Base-by-base conservation (phyloP, 305 asterid genomes). In the Fraxinus velutina region DNA sequence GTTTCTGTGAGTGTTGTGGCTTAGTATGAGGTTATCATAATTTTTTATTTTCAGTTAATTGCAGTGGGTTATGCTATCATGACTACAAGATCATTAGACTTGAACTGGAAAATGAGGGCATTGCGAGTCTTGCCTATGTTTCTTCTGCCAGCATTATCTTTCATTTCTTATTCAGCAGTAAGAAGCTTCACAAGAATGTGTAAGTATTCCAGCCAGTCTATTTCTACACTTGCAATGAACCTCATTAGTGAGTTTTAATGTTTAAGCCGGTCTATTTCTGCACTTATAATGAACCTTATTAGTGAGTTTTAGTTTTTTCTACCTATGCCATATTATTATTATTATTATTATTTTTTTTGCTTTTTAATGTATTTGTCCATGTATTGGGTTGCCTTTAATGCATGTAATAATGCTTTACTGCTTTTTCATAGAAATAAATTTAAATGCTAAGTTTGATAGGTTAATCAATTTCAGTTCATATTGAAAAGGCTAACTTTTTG, bases 71-170 rank as follows among this genome's bases (percentile, higher is more conserved):
- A 80, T 84, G 89, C 90, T 9, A 83, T 89, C 60, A 84, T 89
- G 88, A 89, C 89, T 13, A 89, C 92, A 68, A 86, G 90, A 81
- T 81, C 89, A 73, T 62, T 80, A 57, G 88, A 89, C 64, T 74
- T 87, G 83, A 78, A 86, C 83, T 89, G 87, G 90, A 89, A 86
- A 81, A 85, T 84, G 85, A 85, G 92, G 83, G 89, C 92, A 34
- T 66, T 84, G 80, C 84, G 84, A 33, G 90, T 89, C 60, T 83
- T 87, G 78, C 92, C 92, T 19, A 89, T 89, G 89, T 87, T 89
- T 72, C 81, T 89, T 74, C 75, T 89, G 66, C 92, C 92, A 33
- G 86, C 68, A 33, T 73, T 89, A 52, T 85, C 90, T 79, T 87
- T 75, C 78, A 24, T 84, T 82, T 76, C 84, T 19, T 83, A 84